Percentiles rank a stretch among this genome's conserved stretches.
Conservation (phyloP, 2,329 filamentous ascomycete species). For the Pyricularia sp. region DNA sequence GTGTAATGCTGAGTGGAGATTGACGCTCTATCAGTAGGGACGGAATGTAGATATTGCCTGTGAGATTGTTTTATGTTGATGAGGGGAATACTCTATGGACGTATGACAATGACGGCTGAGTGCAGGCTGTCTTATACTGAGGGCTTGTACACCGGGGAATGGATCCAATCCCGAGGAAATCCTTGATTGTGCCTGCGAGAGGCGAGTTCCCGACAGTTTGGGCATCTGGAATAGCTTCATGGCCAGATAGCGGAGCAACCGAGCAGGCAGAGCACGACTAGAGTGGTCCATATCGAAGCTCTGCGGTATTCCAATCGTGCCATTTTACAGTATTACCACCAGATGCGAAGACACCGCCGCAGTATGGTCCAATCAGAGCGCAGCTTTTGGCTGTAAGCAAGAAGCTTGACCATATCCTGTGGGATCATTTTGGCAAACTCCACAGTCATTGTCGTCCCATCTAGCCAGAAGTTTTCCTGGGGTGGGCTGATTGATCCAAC, state of each 20-base stretch:
- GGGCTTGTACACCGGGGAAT: neutral
- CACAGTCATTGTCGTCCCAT: constrained; percentile 2
- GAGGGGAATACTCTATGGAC: neutral
- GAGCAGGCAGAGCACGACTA: neutral
- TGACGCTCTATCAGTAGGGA: neutral
- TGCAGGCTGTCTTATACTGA: constrained; percentile 4
- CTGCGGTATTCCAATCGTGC: neutral
- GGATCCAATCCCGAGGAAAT: neutral
- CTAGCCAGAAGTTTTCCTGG: neutral
- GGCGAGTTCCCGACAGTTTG: neutral
- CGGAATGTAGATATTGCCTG: constrained; percentile 6
- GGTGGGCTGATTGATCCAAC: constrained; percentile 5
- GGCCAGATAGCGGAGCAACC: neutral
- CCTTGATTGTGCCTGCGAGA: neutral
- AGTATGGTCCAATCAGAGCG: neutral
- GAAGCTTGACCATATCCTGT: neutral
- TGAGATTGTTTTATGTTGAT: constrained; percentile 1
- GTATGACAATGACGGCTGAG: neutral
- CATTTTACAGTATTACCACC: neutral
- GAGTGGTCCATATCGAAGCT: neutral
- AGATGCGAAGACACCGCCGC: neutral
- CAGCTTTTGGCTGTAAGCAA: neutral
- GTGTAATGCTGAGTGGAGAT: neutral
- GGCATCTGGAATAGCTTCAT: neutral
- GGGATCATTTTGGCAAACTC: neutral